phyloP scores from a whole-genome alignment of 768 basidiomycete species.

The Leccinum rimulosum region DNA sequence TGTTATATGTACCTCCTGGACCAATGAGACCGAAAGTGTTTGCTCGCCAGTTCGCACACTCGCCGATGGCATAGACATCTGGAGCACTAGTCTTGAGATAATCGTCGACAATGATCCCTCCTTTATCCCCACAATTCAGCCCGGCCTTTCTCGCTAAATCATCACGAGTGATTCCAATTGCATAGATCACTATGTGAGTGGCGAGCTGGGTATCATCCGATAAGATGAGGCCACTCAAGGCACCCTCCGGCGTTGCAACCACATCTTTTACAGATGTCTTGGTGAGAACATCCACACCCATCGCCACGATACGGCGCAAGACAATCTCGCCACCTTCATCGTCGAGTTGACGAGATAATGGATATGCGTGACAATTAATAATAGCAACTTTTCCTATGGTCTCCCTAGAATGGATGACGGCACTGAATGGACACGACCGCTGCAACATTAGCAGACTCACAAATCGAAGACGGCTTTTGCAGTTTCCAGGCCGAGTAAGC shows the following conservation, averaged over 20 bases:
- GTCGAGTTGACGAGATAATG: slow-evolving; percentile 59
- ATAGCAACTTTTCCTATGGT: slow-evolving; percentile 49
- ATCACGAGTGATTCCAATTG: slow-evolving; percentile 70
- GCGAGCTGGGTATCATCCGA: slow-evolving; percentile 44
- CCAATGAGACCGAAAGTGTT: slow-evolving; percentile 74
- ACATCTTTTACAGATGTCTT: slow-evolving; percentile 38
- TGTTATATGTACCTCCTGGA: slow-evolving; percentile 49
- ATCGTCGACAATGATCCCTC: slow-evolving; percentile 61
- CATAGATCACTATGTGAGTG: slow-evolving; percentile 59
- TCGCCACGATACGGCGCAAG: slow-evolving; percentile 52
- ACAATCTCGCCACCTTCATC: slow-evolving; percentile 59
- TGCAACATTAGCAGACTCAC: slow-evolving; percentile 11
- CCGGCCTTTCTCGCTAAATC: slow-evolving; percentile 57
- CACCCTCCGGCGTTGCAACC: slow-evolving; percentile 34
- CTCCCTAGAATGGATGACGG: slow-evolving; percentile 10
- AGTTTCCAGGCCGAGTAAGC: slow-evolving; percentile 70
- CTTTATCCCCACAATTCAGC: slow-evolving; percentile 45
- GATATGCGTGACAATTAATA: slow-evolving; percentile 49
- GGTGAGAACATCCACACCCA: slow-evolving; percentile 58
- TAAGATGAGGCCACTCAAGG: slow-evolving; percentile 51
- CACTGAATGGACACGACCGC: not conserved
- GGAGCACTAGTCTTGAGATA: slow-evolving; percentile 52
- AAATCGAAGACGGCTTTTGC: slow-evolving; percentile 71
- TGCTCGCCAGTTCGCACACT: slow-evolving; percentile 67
- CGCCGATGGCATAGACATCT: slow-evolving; percentile 72